Evolutionary conservation across 768 basidiomycete genomes (phyloP), one percentile per base, ranked within the genome.

Genomic region (Psilocybe subaeruginosa): DNA sequence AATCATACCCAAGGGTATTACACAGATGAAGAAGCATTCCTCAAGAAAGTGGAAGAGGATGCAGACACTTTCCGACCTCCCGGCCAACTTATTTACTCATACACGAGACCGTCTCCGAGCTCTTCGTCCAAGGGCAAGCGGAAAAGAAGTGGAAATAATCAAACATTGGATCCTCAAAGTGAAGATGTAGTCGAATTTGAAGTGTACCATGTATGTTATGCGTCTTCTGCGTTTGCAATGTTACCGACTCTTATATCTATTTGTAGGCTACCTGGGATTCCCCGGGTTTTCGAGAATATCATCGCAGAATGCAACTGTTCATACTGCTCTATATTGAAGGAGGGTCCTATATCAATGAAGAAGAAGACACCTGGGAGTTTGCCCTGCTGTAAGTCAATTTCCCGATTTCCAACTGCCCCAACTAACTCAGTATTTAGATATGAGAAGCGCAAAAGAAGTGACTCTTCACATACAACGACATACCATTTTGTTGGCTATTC

Each of bases 401-500:
- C 3, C 43, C 47, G 14, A 41, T 50, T 46, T 48, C 7, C 17
- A 29, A 4, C 48, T 46, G 30, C 39, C 19, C 29, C 17, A 27
- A 30, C 56, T 33, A 54, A 27, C 8, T 60, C 52, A 23, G 30
- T 16, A 49, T 19, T 17, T 14, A 97, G 94, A 56, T 97, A 88
- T 71, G 94, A 98, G 75, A 92, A 90, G 68, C 86, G 93, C 31
- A 89, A 86, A 70, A 81, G 89, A 62, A 81, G 72, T 66, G 76
- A 73, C 41, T 66, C 77, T 16, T 78, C 84, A 6, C 76, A 81
- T 62, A 79, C 80, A 3, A 65, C 76, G 12, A 85, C 89, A 4
- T 97, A 97, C 74, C 97, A 98, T 76, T 97, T 99, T 66, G 83
- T 91, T 50, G 97, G 97, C 8, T 99, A 97, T 74, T 92, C 94